These are phyloP conservation scores for Austroboletus festivus DNA, from an alignment of 768 basidiomycete genomes.

Conservation along the genomic window DNA sequence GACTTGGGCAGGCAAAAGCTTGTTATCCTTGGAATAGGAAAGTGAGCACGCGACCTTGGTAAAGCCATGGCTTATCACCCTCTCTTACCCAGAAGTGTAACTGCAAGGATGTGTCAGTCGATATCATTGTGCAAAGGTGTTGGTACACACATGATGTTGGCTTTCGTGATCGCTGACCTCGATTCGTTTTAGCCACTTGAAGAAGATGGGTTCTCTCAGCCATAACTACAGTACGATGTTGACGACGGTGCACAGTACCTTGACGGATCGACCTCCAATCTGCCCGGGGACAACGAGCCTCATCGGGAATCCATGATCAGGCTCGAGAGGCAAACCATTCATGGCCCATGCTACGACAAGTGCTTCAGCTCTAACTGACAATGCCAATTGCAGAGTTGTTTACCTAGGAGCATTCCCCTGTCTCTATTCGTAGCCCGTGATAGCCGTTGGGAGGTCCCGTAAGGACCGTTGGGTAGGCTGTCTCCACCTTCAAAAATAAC, in stretches of 20 bases:
- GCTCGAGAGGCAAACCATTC: conserved; percentile 57
- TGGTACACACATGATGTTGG: conserved; percentile 44
- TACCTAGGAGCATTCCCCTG: conserved; percentile 50
- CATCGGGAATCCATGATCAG: conserved; percentile 67
- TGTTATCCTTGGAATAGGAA: conserved; percentile 43
- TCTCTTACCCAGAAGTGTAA: conserved; percentile 35
- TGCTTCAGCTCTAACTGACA: neutral
- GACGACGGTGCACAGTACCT: conserved; percentile 14
- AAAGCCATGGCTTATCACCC: neutral
- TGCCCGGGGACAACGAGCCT: conserved; percentile 61
- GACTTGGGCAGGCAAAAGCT: conserved; percentile 53
- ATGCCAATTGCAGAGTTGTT: neutral
- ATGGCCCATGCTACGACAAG: conserved; percentile 44
- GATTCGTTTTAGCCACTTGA: conserved; percentile 55
- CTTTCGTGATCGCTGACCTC: conserved; percentile 48
- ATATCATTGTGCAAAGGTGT: neutral
- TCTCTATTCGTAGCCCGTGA: conserved; percentile 44
- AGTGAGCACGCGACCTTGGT: conserved; percentile 3
- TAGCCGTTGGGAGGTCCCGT: conserved; percentile 51
- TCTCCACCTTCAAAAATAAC: conserved; percentile 62
- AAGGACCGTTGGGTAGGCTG: conserved; percentile 54
- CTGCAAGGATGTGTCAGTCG: conserved; percentile 9
- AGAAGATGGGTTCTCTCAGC: neutral
- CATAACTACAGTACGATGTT: neutral
- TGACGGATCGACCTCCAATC: conserved; percentile 59